Base-by-base conservation (phyloP, 2,329 filamentous ascomycete genomes). In the Penicillium sp. region DNA sequence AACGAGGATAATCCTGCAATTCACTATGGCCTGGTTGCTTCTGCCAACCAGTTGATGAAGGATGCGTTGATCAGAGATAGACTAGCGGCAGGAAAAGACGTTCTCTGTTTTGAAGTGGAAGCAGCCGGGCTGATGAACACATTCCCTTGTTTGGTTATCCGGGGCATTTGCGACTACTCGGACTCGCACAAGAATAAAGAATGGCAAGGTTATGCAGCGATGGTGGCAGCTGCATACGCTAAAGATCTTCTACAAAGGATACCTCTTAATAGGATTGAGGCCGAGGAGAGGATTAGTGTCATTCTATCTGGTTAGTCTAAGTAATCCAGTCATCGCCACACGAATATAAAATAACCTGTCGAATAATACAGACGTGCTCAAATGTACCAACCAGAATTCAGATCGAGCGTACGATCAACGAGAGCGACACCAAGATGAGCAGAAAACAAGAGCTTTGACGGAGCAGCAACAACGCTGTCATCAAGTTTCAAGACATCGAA, bases 141-240 rank as follows among this genome's bases (percentile, higher is more conserved):
- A 6, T 62, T 65, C 31, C 63, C 63, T 2, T 65, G 61, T 26
- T 41, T 68, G 2, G 63, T 66, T 2, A 59, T 68, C 33, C 57
- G 65, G n/a, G 65, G 65, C 2, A 64, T 67, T 29, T 66, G 67
- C 55, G 61, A 68, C 45, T 64, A 67, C 42, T 43, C 55, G 4
- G 58, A 60, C 25, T 60, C 58, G 2, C 58, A 60, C 35, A 58
- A 58, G 15, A 51, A 49, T n/a, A 52, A 49, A 7, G 25, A 11
- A 8, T 41, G 37, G 37, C 37, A 41, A 22, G 37, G n/a, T 4
- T 41, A 41, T 41, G 6, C 37, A 18, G 51, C 52, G 12, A 43
- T 50, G 18, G 33, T 40, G n/a, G 59, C 59, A 23, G 56, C 53
- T 25, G 59, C 57, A 33, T 59, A 57, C 42, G 49, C 54, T 35